Percentiles rank a stretch among this genome's conserved stretches.
Conservation (phyloP, 495 filamentous ascomycete species). For the Talaromyces wortmannii region DNA sequence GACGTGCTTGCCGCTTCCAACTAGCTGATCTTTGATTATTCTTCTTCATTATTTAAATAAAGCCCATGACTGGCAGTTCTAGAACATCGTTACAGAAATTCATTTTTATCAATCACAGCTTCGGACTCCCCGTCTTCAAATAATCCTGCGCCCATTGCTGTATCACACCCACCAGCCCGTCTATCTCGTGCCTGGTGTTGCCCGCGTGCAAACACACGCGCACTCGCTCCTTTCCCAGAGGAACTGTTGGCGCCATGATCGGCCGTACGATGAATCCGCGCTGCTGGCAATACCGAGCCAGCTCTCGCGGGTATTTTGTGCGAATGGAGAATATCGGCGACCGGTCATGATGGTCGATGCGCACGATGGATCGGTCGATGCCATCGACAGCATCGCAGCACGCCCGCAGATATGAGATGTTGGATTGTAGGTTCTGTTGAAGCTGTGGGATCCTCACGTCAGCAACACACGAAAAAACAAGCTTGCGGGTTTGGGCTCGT, state of each 20-base stretch:
- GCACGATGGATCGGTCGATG: slow-evolving; percentile 8
- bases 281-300: slow-evolving; percentile 18
- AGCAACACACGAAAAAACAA: not conserved
- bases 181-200: slow-evolving; percentile 20
- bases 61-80: no score
- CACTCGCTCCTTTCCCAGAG: slow-evolving; percentile 19
- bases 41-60: no score
- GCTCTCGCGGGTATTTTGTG: slow-evolving; percentile 8
- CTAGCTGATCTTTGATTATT: no score
- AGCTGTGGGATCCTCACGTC: not conserved
- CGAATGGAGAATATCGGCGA: slow-evolving; percentile 15
- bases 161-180: slow-evolving; percentile 15
- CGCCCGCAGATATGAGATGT: slow-evolving; percentile 9
- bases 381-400: slow-evolving; percentile 12
- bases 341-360: slow-evolving; percentile 5
- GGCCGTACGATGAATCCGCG: slow-evolving; percentile 13
- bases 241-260: slow-evolving; percentile 21
- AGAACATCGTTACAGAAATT: no score
- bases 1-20: no score
- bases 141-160: slow-evolving; percentile 11
- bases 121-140: not conserved
- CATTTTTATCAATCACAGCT: not conserved
- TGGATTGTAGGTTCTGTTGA: not conserved
- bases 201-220: slow-evolving; percentile 23
- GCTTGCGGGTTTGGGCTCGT: not conserved